Evolutionary conservation across 768 basidiomycete species (phyloP).

Genomic region (Boletus subparvulus): DNA sequence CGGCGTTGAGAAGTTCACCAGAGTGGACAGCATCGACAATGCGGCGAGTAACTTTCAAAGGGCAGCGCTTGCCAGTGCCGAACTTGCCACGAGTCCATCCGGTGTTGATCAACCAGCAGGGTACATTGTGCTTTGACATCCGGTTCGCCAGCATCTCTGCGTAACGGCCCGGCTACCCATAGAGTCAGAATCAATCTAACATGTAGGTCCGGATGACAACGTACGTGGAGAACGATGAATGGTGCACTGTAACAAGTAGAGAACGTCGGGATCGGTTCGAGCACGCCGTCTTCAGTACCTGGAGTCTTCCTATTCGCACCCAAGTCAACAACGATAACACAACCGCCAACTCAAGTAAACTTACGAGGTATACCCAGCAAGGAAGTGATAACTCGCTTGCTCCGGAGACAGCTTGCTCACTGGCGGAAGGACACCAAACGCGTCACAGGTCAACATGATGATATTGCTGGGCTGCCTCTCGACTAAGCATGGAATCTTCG

Average conservation of each 20-base stretch:
- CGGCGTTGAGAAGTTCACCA: slow-evolving; percentile 82
- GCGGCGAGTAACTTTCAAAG: slow-evolving; percentile 91
- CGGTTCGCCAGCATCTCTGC: slow-evolving; percentile 95
- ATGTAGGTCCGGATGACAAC: slow-evolving; percentile 22
- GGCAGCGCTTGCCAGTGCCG: slow-evolving; percentile 91
- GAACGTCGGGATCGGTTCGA: slow-evolving; percentile 98
- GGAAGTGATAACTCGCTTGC: slow-evolving; percentile 97
- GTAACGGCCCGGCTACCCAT: slow-evolving; percentile 79
- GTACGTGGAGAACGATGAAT: slow-evolving; percentile 95
- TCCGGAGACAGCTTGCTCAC: slow-evolving; percentile 89
- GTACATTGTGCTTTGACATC: slow-evolving; percentile 84
- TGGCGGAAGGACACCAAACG: slow-evolving; percentile 96
- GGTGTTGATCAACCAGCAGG: slow-evolving; percentile 99
- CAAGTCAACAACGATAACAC: slow-evolving; percentile 16
- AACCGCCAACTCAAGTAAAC: slow-evolving; percentile 23
- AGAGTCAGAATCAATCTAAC: slow-evolving; percentile 1
- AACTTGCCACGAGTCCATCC: slow-evolving; percentile 96
- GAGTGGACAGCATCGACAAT: slow-evolving; percentile 98
- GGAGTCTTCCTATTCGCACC: slow-evolving; percentile 75
- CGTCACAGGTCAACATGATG: slow-evolving; percentile 97
- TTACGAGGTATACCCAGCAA: slow-evolving; percentile 93
- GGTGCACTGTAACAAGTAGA: slow-evolving; percentile 98
- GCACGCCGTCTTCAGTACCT: slow-evolving; percentile 97
- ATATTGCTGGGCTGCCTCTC: slow-evolving; percentile 89
- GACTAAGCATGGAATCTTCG: slow-evolving; percentile 88